phyloP scores from a whole-genome alignment of 225 moss, liverwort and hornwort species.

The Rhytidiadelphus loreus region DNA sequence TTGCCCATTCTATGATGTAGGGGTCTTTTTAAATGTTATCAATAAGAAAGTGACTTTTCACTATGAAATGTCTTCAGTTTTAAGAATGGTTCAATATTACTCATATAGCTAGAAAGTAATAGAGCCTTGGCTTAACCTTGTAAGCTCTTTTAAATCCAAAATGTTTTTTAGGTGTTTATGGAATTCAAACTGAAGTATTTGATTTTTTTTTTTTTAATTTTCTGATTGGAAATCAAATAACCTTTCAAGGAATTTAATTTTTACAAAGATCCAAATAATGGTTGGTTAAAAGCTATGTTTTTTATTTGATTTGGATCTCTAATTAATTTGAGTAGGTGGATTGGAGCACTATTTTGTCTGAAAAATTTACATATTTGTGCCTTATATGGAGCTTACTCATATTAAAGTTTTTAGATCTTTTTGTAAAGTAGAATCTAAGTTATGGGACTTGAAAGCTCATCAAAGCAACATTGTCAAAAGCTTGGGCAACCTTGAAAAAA shows the following conservation, averaged over 20 bases:
- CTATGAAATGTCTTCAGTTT: background rate
- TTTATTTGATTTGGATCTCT: background rate
- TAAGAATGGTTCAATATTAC: background rate
- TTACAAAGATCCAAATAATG: background rate
- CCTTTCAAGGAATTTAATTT: background rate
- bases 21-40: background rate
- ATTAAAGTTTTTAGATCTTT: background rate
- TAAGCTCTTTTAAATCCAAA: background rate
- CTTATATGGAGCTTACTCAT: background rate
- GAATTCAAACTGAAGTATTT: too few species aligned
- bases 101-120: accelerated
- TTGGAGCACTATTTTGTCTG: accelerated
- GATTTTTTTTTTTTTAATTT: too few species aligned
- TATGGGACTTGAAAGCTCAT: background rate
- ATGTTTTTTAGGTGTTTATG: background rate
- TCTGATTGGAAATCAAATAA: background rate
- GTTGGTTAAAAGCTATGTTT: background rate
- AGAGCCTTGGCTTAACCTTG: background rate
- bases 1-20: background rate
- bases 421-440: background rate
- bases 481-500: too few species aligned
- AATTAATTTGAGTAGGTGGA: accelerated
- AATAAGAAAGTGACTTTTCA: background rate
- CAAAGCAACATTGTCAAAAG: too few species aligned
- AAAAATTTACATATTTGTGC: background rate